Evolutionary conservation across 1,284 basidiomycete species (phyloP).

Genomic region (Caloboletus firmus): DNA sequence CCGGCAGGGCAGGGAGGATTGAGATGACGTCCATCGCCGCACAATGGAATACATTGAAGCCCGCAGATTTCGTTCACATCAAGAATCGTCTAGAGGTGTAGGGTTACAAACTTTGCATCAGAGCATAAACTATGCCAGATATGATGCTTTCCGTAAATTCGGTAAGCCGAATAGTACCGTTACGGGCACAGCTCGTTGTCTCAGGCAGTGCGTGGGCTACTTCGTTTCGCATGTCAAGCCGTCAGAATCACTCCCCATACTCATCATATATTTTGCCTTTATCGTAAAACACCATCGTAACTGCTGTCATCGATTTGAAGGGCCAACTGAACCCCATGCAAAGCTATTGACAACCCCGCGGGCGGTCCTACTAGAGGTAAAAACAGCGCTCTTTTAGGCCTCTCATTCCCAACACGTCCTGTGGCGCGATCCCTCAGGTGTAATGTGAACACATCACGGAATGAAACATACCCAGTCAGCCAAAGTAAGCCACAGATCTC

Average conservation of each 20-base stretch:
- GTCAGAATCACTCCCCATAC: not conserved
- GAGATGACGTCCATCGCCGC: constrained; percentile 49
- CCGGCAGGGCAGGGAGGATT: constrained; percentile 46
- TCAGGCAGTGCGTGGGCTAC: constrained; percentile 4
- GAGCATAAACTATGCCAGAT: constrained; percentile 28
- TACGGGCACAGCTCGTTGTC: not conserved
- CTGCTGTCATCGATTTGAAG: not conserved
- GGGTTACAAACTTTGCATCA: not conserved
- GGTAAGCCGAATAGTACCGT: constrained; percentile 6
- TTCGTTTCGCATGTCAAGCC: constrained; percentile 6
- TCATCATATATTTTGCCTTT: constrained; percentile 5
- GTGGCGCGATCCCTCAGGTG: constrained; percentile 15
- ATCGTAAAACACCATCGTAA: constrained; percentile 17
- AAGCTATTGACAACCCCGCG: not conserved
- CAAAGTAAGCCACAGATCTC: constrained; percentile 86
- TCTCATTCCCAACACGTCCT: constrained; percentile 78
- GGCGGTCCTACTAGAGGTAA: constrained; percentile 48
- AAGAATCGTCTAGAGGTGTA: constrained; percentile 50
- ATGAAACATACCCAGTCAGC: constrained; percentile 78
- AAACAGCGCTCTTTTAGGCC: constrained; percentile 79
- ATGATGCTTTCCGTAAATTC: constrained; percentile 13
- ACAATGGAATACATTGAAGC: constrained; percentile 46
- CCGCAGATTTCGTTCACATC: constrained; percentile 49
- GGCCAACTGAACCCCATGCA: not conserved
- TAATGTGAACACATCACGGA: constrained; percentile 1